Conservation (phyloP, 257 asterid genomes). For the Solanum dulcamara region DNA sequence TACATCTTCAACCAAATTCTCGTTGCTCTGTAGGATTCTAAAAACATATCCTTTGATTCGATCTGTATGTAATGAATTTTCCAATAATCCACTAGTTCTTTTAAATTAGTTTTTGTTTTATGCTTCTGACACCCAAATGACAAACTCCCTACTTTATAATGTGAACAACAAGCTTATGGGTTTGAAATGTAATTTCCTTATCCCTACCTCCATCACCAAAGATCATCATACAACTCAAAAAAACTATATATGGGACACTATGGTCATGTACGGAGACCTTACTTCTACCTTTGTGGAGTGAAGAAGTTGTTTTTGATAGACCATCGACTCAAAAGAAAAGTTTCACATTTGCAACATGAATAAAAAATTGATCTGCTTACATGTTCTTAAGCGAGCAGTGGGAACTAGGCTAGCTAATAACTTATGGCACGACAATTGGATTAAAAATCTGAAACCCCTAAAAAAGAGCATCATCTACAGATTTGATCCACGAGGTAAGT, state of each 20-base stretch:
- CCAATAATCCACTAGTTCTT: not conserved
- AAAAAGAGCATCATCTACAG: not conserved
- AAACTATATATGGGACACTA: not conserved
- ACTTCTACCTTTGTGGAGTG: not conserved
- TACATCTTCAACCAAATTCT: not conserved
- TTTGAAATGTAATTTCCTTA: not conserved
- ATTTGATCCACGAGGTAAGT: not conserved
- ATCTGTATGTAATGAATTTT: not conserved
- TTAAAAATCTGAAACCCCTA: not conserved
- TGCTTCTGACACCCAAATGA: not conserved
- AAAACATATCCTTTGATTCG: not conserved
- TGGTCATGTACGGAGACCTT: not conserved
- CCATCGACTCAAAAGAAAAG: not conserved
- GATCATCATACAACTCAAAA: not conserved
- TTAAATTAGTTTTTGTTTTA: not conserved
- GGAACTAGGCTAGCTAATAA: not conserved
- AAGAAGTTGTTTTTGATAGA: not conserved
- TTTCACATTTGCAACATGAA: not conserved
- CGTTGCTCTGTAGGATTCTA: not conserved
- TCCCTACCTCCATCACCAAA: not conserved
- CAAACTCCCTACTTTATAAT: not conserved
- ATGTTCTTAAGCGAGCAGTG: not conserved
- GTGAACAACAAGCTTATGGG: not conserved
- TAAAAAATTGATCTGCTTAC: not conserved
- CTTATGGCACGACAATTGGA: not conserved